These are phyloP conservation scores for Globisporangium yorkense DNA, from an alignment of 352 stramenopile species.

Conservation along the genomic window DNA sequence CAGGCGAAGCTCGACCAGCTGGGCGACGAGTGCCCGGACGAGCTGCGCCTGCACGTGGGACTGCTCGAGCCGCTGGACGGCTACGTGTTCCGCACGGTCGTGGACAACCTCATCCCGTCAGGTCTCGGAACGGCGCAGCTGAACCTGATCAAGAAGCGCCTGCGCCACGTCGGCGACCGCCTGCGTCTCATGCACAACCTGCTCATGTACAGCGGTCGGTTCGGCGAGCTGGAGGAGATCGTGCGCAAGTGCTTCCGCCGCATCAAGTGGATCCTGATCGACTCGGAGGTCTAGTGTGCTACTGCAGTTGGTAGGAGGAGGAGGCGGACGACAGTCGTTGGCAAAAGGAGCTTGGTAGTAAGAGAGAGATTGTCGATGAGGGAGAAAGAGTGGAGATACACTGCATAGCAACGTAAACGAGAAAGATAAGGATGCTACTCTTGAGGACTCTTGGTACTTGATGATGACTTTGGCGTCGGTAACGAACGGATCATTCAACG, in stretches of 20 bases:
- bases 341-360: too few species aligned
- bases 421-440: too few species aligned
- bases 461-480: not conserved
- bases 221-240: slow-evolving; percentile 80
- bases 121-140: slow-evolving; percentile 78
- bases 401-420: too few species aligned
- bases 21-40: slow-evolving; percentile 54
- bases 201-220: slow-evolving; percentile 85
- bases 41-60: slow-evolving; percentile 61
- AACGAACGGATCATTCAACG: not conserved
- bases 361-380: too few species aligned
- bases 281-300: slow-evolving; percentile 74
- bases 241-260: slow-evolving; percentile 89
- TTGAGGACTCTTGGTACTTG: not conserved
- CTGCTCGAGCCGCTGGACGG: slow-evolving; percentile 76
- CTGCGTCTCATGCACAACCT: slow-evolving; percentile 87
- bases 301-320: not conserved
- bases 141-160: slow-evolving; percentile 86
- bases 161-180: slow-evolving; percentile 81
- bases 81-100: slow-evolving; percentile 83
- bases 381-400: too few species aligned
- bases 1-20: slow-evolving; percentile 69
- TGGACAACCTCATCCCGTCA: slow-evolving; percentile 81
- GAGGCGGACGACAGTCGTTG: not conserved
- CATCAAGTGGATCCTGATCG: slow-evolving; percentile 91